phyloP scores from a whole-genome alignment of 139 green algal species.

The Asterochloris erici region DNA sequence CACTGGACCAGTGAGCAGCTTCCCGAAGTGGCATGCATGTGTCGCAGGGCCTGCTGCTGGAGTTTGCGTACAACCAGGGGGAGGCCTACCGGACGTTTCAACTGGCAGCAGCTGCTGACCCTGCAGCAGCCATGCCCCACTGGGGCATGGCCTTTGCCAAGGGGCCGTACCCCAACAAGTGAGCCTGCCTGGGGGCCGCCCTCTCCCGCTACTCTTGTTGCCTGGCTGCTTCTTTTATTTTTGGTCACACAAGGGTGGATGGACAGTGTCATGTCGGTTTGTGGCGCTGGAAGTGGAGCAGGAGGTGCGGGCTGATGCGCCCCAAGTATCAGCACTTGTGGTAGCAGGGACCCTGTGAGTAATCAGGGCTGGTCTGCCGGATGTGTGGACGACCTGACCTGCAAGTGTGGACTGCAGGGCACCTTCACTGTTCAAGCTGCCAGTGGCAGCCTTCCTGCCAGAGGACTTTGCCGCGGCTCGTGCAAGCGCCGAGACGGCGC shows the following conservation, averaged over 20 bases:
- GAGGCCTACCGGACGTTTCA: conserved; percentile 35
- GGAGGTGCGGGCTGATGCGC: background rate
- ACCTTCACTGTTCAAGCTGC: background rate
- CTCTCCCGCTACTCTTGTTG: no score
- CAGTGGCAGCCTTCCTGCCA: conserved; percentile 18
- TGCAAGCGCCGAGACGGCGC: conserved; percentile 9
- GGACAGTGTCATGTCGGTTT: background rate
- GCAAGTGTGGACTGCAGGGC: conserved; percentile 7
- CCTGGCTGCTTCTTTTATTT: background rate
- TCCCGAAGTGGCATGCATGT: no score
- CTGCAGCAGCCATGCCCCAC: conserved; percentile 27
- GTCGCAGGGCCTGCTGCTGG: conserved; percentile 35
- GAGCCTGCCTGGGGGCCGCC: background rate
- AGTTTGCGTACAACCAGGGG: conserved; percentile 42
- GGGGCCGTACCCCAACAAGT: conserved; percentile 29
- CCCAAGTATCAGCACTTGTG: no score
- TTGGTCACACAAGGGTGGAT: background rate
- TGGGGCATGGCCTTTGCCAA: conserved; percentile 36
- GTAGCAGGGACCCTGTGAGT: background rate
- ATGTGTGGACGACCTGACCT: background rate
- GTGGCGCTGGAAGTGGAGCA: background rate
- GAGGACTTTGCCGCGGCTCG: conserved; percentile 1
- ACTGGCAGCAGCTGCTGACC: conserved; percentile 21
- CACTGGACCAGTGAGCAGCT: no score
- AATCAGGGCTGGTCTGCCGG: background rate